phyloP scores from a whole-genome alignment of 108 stramenopile genomes.

The Cyclotella atomus region DNA sequence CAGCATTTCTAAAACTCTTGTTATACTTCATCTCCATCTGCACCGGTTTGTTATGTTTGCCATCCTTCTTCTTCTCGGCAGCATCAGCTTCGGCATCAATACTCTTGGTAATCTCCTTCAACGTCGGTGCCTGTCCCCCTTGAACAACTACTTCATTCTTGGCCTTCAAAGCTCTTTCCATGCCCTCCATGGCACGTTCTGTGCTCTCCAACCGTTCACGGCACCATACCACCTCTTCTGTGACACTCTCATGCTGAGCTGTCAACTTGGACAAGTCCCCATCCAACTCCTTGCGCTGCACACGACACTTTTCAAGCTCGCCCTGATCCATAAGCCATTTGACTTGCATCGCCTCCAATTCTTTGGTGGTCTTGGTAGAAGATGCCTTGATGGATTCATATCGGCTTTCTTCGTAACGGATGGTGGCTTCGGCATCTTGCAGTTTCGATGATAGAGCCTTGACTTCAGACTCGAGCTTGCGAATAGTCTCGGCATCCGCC shows the following conservation, averaged over 20 bases:
- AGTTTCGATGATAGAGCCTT: slow-evolving; percentile 10
- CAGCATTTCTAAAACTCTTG: slow-evolving; percentile 43
- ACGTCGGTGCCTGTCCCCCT: background rate
- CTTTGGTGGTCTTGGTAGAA: slow-evolving; percentile 11
- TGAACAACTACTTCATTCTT: background rate
- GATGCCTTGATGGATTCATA: slow-evolving; percentile 24
- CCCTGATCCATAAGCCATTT: slow-evolving; percentile 28
- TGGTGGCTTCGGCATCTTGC: slow-evolving; percentile 43
- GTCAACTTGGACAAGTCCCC: slow-evolving; percentile 13
- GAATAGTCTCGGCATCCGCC: slow-evolving; percentile 21
- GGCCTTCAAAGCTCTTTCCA: slow-evolving; percentile 43
- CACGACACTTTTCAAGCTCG: slow-evolving; percentile 38
- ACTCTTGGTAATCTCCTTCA: slow-evolving; percentile 29
- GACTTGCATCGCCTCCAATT: slow-evolving; percentile 32
- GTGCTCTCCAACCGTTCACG: slow-evolving; percentile 37
- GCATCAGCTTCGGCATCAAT: slow-evolving; percentile 21
- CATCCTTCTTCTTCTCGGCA: slow-evolving; percentile 9
- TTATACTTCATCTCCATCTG: slow-evolving; percentile 52
- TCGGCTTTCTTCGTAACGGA: slow-evolving; percentile 42
- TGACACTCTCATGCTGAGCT: slow-evolving; percentile 13
- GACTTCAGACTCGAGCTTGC: slow-evolving; percentile 13
- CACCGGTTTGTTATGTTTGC: slow-evolving; percentile 21
- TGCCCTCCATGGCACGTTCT: slow-evolving; percentile 39
- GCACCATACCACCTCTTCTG: slow-evolving; percentile 46
- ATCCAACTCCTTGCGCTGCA: slow-evolving; percentile 19